These are phyloP conservation scores for Pseudogymnoascus sp. DNA, from an alignment of 2,329 filamentous ascomycete species.

Conservation along the genomic window DNA sequence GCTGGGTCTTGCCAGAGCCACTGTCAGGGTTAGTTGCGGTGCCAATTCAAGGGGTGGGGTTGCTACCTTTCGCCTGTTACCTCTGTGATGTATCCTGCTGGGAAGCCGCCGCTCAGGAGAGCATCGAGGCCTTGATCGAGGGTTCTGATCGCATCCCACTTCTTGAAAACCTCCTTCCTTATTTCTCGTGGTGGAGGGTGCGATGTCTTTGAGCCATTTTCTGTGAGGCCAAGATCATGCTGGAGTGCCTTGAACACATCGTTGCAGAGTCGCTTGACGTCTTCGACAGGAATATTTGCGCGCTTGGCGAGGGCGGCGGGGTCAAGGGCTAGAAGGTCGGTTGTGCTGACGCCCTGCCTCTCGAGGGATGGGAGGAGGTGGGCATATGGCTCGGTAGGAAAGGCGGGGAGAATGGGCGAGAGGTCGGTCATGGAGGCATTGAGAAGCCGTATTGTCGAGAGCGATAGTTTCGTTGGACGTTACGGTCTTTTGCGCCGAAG, in stretches of 20 bases:
- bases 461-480: constrained; percentile 4
- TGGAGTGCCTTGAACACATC: constrained; percentile 62
- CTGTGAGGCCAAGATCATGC: constrained; percentile 35
- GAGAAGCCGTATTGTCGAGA: constrained; percentile 1
- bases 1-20: constrained; percentile 90
- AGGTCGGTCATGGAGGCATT: constrained; percentile 70
- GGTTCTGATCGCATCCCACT: constrained; percentile 63
- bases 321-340: constrained; percentile 80
- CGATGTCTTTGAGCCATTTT: constrained; percentile 10
- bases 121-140: constrained; percentile 66
- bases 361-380: constrained; percentile 75
- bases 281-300: constrained; percentile 70
- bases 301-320: constrained; percentile 75
- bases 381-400: constrained; percentile 61
- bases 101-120: constrained; percentile 69
- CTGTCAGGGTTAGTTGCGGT: constrained; percentile 32
- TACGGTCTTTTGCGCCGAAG: constrained; percentile 16
- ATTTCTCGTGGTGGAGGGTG: constrained; percentile 22
- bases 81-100: constrained; percentile 74
- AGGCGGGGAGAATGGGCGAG: constrained; percentile 70
- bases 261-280: constrained; percentile 65
- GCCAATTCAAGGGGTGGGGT: background rate
- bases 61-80: constrained; percentile 77
- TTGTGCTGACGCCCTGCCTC: constrained; percentile 65
- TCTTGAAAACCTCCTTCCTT: constrained; percentile 31